Evolutionary conservation across 345 rosid genomes (phyloP), one percentile per base, ranked within the genome.

Genomic region (Hevea brasiliensis): DNA sequence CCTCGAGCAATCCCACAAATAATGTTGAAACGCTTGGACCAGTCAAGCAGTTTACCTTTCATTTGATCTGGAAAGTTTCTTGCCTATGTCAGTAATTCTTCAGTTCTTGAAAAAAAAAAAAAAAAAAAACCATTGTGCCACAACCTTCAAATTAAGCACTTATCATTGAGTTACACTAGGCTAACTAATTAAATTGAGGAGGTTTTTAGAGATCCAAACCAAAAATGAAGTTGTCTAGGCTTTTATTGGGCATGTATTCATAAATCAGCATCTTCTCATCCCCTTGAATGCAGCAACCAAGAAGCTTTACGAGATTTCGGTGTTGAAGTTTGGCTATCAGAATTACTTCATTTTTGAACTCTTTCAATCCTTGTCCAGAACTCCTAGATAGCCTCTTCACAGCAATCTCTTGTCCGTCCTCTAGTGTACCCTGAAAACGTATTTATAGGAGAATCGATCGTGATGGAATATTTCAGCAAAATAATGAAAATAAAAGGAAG

Each of bases 271-370:
- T 27, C 27, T 32, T 75, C 51, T 79, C 77, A 1, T 72, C 77
- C 51, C 64, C 77, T 63, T 80, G 45, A 45, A 72, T 67, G 74
- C 80, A 72, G 24, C 69, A 80, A 5, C 83, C 83, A 21, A 72
- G 75, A 74, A 86, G 85, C 57, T 73, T 77, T 17, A 84, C 89
- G 9, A 86, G 84, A 66, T 86, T 86, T 24, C 88, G 74, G 71
- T 84, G 87, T 58, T 84, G 90, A 67, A 86, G 84, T 66, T 84
- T 84, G 14, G 82, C 84, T 13, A 86, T 81, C 40, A 81, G 51
- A n/a, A 61, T 79, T 1, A 81, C 85, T 57, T 87, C 90, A 35
- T 79, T 87, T 70, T 81, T 82, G 66, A 84, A 83, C 76, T 87
- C 90, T 14, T 70, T 64, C 24, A 70, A 0, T 44, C 90, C 90